Evolutionary conservation across 2,329 filamentous ascomycete genomes (phyloP).

Genomic region (Corynespora cassiicola): DNA sequence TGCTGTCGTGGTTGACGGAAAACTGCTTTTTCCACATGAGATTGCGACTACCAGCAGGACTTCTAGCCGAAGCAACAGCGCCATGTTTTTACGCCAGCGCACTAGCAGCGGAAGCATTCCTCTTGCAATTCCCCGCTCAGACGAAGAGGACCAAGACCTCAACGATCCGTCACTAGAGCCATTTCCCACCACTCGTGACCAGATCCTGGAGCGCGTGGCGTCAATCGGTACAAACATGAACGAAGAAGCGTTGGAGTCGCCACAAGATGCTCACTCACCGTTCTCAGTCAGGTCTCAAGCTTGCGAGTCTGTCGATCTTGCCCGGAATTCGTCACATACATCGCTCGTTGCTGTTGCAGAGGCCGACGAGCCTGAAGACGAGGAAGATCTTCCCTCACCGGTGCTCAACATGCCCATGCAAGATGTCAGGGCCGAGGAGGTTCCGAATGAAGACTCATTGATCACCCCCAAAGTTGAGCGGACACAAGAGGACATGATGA

Average conservation of each 20-base stretch:
- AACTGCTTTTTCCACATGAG: constrained; percentile 9
- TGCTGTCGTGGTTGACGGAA: constrained; percentile 1
- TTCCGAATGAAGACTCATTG: background rate
- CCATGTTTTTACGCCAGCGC: constrained; percentile 5
- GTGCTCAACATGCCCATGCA: constrained; percentile 15
- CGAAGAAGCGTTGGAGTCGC: constrained; percentile 21
- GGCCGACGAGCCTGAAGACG: constrained; percentile 31
- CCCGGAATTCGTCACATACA: constrained; percentile 28
- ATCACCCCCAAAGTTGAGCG: constrained; percentile 17
- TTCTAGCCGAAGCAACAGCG: background rate
- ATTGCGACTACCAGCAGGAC: background rate
- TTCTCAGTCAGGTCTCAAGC: constrained; percentile 32
- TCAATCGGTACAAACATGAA: constrained; percentile 32
- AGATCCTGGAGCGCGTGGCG: constrained; percentile 34
- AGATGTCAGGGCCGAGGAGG: too few relatives aligned
- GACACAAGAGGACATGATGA: constrained; percentile 18
- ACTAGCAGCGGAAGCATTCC: constrained; percentile 32
- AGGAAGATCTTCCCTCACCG: constrained; percentile 26
- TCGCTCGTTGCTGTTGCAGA: constrained; percentile 36
- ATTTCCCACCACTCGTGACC: constrained; percentile 35
- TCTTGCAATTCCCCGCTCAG: constrained; percentile 32
- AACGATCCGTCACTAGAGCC: constrained; percentile 33
- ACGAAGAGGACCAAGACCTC: constrained; percentile 35
- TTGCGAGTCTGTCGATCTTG: constrained; percentile 38
- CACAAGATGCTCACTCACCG: constrained; percentile 24